These are phyloP conservation scores for Pseudomonodictys pantanalensis DNA, from an alignment of 495 filamentous ascomycete genomes.

Conservation along the genomic window DNA sequence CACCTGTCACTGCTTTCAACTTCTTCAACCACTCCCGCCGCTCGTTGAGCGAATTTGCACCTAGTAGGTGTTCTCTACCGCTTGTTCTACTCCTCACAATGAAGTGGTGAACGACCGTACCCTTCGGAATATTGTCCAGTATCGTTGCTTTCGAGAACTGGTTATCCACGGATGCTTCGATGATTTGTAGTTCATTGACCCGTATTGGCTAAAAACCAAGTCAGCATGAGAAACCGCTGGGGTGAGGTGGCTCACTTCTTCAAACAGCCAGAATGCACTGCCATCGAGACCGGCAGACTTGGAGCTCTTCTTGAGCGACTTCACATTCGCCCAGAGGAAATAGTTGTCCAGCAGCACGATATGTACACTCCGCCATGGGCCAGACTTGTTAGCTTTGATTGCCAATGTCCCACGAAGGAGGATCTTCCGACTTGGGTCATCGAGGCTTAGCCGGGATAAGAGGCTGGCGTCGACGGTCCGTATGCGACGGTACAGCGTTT, in stretches of 20 bases:
- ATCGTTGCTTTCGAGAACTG: constrained; percentile 11
- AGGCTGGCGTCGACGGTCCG: neutral
- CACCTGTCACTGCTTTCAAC: no score
- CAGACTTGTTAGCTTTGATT: constrained; percentile 9
- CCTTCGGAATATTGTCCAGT: constrained; percentile 14
- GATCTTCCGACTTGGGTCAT: neutral
- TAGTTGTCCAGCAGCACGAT: constrained; percentile 18
- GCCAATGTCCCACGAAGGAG: constrained; percentile 10
- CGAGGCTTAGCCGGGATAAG: constrained; percentile 7
- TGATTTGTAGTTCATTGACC: neutral
- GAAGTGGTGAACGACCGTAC: constrained; percentile 10
- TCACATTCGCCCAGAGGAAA: constrained; percentile 19
- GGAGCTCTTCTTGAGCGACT: neutral
- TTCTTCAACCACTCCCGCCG: constrained; percentile 1
- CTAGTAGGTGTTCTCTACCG: constrained; percentile 8
- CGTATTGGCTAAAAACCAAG: constrained; percentile 3
- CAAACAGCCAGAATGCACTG: constrained; percentile 18
- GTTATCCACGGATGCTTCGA: constrained; percentile 1
- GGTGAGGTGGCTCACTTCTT: neutral
- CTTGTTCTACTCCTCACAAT: constrained; percentile 10
- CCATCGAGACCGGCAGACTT: neutral
- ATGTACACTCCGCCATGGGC: constrained; percentile 12
- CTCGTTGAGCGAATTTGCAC: neutral
- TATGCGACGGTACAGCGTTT: constrained; percentile 16
- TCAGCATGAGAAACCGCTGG: neutral